These are phyloP conservation scores for Colletotrichum sp. DNA, from an alignment of 2,329 filamentous ascomycete species.

Conservation along the genomic window DNA sequence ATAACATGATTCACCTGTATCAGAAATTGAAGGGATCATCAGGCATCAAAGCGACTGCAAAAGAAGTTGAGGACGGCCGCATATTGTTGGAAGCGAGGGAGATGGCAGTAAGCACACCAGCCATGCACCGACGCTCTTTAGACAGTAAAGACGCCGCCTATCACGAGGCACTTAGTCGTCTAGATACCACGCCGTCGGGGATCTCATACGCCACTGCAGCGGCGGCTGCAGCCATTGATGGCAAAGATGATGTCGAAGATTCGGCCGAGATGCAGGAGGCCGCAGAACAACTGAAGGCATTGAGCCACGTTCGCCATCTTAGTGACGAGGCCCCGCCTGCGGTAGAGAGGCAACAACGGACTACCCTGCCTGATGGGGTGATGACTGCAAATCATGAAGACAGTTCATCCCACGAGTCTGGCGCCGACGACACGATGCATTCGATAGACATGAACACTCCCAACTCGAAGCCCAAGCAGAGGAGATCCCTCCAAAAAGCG, in stretches of 20 bases:
- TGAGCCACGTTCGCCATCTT: constrained; percentile 63
- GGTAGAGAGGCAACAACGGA: constrained; percentile 36
- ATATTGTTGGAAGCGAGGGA: constrained; percentile 61
- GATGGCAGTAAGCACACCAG: constrained; percentile 41
- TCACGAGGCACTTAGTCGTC: constrained; percentile 7
- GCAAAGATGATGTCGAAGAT: constrained; percentile 60
- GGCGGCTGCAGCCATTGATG: constrained; percentile 28
- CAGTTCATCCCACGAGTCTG: constrained; percentile 43
- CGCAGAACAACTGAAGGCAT: constrained; percentile 68
- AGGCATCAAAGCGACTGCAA: constrained; percentile 50
- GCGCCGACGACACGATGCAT: constrained; percentile 42
- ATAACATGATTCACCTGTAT: constrained; percentile 71
- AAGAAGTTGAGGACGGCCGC: constrained; percentile 61
- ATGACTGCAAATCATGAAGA: constrained; percentile 44
- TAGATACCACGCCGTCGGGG: constrained; percentile 4
- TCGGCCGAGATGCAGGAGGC: constrained; percentile 74
- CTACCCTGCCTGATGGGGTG: constrained; percentile 42
- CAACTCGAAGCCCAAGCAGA: constrained; percentile 44
- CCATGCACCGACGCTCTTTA: constrained; percentile 23
- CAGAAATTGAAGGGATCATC: constrained; percentile 59
- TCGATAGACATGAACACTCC: constrained; percentile 37
- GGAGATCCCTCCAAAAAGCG: constrained; percentile 53
- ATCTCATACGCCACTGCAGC: constrained; percentile 15
- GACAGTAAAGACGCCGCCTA: constrained; percentile 18
- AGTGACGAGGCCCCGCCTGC: constrained; percentile 34